Evolutionary conservation across 176 grass and related monocot species (phyloP), one percentile per base, ranked within the genome.

Genomic region (Lolium perenne): DNA sequence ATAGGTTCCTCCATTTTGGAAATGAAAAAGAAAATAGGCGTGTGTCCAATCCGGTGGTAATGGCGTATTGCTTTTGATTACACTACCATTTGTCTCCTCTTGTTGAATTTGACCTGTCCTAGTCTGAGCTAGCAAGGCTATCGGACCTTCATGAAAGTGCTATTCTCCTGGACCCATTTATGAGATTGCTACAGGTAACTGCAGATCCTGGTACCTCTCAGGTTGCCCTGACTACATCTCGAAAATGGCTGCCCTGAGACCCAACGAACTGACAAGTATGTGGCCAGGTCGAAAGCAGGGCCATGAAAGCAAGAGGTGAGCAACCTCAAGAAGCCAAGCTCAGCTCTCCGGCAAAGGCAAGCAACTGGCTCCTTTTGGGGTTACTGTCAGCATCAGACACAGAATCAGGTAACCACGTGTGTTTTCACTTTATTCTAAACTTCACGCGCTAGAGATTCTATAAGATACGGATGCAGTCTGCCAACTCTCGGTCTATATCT

Each of bases 261-360:
- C 38, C n/a, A 71, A 76, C 61, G 29, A 86, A 72, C 21, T 68
- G 51, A 83, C 74, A 47, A 29, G 29, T 62, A 3, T 22, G 26
- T 14, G 25, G 71, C 60, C 47, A 20, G 71, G 61, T 45, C 83
- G 69, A 86, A 77, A 21, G 23, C 7, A 45, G 10, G 82, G 77
- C 26, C 16, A n/a, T 12, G 71, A 35, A 72, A 64, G 88, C 79
- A 62, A 59, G 10, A 51, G 61, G 79, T 71, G 8, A 56, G 5
- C 54, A 63, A 72, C 35, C 25, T 10, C 51, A 18, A 16, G 63
- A 83, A 86, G 84, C 64, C 16, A 84, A 47, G 3, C n/a, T 76
- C 13, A 64, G 8, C 14, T 32, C 21, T 64, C 17, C 56, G 8
- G 61, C 67, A 74, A 89, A 66, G 47, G 51, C 82, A 84, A 88